phyloP scores from a whole-genome alignment of 1,284 basidiomycete genomes.

The Ganoderma multipileum region DNA sequence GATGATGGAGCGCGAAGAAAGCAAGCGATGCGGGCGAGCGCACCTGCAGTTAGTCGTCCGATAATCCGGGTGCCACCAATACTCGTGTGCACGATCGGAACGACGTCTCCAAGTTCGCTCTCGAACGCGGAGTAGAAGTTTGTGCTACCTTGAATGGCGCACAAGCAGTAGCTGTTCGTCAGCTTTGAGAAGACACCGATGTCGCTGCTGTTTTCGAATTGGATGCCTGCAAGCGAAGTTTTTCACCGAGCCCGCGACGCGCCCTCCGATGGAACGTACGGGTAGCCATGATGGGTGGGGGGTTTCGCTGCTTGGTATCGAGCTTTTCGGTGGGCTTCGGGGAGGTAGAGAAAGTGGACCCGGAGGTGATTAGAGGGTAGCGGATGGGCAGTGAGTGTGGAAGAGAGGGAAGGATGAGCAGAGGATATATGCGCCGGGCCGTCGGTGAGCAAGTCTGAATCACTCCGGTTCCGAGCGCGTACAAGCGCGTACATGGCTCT shows the following conservation, averaged over 20 bases:
- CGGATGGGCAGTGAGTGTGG: background rate
- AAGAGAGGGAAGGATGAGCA: conserved; percentile 8
- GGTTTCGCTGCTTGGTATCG: background rate
- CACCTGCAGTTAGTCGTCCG: conserved; percentile 92
- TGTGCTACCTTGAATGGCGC: conserved; percentile 92
- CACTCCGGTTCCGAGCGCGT: conserved; percentile 9
- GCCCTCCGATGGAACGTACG: conserved; percentile 50
- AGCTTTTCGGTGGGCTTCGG: background rate
- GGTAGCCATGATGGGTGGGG: conserved; percentile 61
- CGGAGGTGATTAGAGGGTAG: background rate
- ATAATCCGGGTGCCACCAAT: conserved; percentile 96
- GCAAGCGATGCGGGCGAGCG: conserved; percentile 19
- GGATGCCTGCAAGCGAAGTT: conserved; percentile 63
- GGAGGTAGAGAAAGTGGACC: background rate
- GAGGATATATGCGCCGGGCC: conserved; percentile 11
- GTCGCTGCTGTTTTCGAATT: conserved; percentile 98
- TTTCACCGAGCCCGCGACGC: conserved; percentile 7
- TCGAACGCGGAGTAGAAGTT: conserved; percentile 99
- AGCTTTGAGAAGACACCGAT: conserved; percentile 95
- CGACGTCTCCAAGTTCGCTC: conserved; percentile 90
- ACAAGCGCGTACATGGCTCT: background rate
- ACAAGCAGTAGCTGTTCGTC: conserved; percentile 96
- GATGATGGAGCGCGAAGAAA: background rate
- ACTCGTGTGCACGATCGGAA: conserved; percentile 97
- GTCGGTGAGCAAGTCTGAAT: conserved; percentile 2